Evolutionary conservation across 1,139 yeast genomes (phyloP), one percentile per base, ranked within the genome.

Genomic region (Scheffersomyces segobiensis): DNA sequence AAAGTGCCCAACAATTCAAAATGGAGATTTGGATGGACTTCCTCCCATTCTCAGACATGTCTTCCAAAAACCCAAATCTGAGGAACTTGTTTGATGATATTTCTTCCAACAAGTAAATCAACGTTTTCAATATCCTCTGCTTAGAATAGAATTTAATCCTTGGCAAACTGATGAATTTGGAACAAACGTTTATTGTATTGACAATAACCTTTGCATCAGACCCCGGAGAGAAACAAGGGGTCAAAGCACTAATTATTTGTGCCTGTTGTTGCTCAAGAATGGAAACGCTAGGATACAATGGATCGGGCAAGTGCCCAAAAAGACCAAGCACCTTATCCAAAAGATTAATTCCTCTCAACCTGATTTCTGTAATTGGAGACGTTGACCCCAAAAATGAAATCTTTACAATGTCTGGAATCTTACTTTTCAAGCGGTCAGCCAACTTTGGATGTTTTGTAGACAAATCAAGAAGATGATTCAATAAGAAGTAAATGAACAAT

Each of bases 251-350:
- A 14, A 92, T 89, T 19, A 95, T 90, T 66, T 93, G 98, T 0
- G 98, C 98, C 68, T 95, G 98, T 67, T 91, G 97, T 71, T 93
- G 98, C 65, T 91, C 97, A 58, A 95, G 77, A 14, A 93, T 80
- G 0, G 96, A 86, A 12, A 84, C 84, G 1, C 87, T 87, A 0
- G 91, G 88, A 65, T 88, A 89, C 52, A 89, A 83, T 0, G 96
- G 93, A 69, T 92, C 97, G 14, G 80, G 84, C 58, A 87, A 75
- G 46, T 77, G 77, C 17, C 92, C 91, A 70, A 80, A 80, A 12
- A 79, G 64, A 12, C 72, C 75, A 52, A 81, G 67, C 0, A 76
- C 75, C 50, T 71, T 71, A 60, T 79, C 80, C 49, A 95, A 77
- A 24, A 93, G 76, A 46, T 80, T 78, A 52, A 93, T 77, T 1